Percentiles rank a stretch among this genome's conserved stretches.
phyloP scores from a whole-genome alignment of 1,284 basidiomycete genomes.

The Mixia osmundae region DNA sequence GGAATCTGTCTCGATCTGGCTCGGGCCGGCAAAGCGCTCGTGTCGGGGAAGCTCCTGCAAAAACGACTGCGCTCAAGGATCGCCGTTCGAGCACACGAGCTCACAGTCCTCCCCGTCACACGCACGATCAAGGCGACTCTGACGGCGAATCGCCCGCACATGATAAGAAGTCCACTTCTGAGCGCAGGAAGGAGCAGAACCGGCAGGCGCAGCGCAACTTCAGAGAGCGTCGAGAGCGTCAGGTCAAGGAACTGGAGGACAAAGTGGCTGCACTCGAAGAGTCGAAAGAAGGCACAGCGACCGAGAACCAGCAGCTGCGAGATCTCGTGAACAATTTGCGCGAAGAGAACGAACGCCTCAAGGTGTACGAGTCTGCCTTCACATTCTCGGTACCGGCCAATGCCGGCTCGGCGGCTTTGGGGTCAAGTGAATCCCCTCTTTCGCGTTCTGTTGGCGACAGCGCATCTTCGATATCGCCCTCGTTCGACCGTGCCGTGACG shows the following conservation, averaged over 20 bases:
- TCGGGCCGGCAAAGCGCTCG: no score
- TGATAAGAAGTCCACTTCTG: not conserved
- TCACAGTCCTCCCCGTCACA: no score
- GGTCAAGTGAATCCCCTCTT: not conserved
- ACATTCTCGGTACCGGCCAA: not conserved
- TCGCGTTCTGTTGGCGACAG: not conserved
- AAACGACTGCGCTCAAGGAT: no score
- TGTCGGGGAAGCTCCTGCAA: no score
- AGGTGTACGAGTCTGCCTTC: not conserved
- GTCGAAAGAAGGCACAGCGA: not conserved
- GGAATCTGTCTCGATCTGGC: no score
- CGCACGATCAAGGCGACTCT: no score
- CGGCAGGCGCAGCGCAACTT: slow-evolving; percentile 63
- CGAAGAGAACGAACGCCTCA: slow-evolving; percentile 1
- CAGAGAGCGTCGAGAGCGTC: slow-evolving; percentile 55
- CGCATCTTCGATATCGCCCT: not conserved
- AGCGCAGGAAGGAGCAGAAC: slow-evolving; percentile 45
- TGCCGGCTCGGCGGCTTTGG: not conserved
- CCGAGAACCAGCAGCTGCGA: not conserved
- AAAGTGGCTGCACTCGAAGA: slow-evolving; percentile 35
- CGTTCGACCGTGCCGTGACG: not conserved
- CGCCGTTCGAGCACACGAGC: no score
- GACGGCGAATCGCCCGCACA: no score
- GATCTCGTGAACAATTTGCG: not conserved
- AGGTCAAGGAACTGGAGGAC: slow-evolving; percentile 70